phyloP scores from a whole-genome alignment of 768 basidiomycete species.

The Calocybe cyanea region DNA sequence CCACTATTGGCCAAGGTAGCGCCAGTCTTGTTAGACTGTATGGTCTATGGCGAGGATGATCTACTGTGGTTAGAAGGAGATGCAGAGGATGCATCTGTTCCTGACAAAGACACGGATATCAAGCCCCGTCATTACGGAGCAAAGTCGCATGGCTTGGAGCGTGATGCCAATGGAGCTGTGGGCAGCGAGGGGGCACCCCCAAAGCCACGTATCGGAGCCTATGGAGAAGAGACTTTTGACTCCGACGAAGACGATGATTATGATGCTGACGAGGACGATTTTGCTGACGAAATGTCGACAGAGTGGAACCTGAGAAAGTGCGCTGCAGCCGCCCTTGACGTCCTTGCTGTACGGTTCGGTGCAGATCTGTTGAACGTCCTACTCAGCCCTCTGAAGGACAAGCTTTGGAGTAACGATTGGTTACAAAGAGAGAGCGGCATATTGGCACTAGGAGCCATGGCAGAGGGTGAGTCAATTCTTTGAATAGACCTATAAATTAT shows the following conservation, averaged over 20 bases:
- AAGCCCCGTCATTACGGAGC: constrained; percentile 90
- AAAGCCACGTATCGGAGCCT: constrained; percentile 53
- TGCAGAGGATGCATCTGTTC: constrained; percentile 82
- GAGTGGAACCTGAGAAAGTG: constrained; percentile 99
- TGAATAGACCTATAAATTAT: constrained; percentile 5
- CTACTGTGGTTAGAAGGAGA: constrained; percentile 93
- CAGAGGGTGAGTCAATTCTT: constrained; percentile 67
- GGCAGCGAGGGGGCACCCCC: constrained; percentile 28
- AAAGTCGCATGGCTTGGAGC: constrained; percentile 83
- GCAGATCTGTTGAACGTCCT: constrained; percentile 87
- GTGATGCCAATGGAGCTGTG: constrained; percentile 48
- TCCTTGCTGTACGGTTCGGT: constrained; percentile 90
- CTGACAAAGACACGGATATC: constrained; percentile 94
- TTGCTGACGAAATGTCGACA: constrained; percentile 94
- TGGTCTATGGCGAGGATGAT: constrained; percentile 96
- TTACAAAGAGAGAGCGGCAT: constrained; percentile 93
- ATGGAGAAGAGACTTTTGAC: constrained; percentile 78
- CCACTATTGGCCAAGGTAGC: constrained; percentile 90
- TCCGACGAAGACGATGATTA: constrained; percentile 89
- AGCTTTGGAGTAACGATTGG: constrained; percentile 93
- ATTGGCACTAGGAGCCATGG: constrained; percentile 94
- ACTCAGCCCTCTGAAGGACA: constrained; percentile 85
- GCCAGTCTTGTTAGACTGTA: constrained; percentile 93
- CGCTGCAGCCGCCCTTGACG: constrained; percentile 95
- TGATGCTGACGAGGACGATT: constrained; percentile 84